Evolutionary conservation across 805 yeast genomes (phyloP).

Genomic region (Ogataea thermomethanolica): DNA sequence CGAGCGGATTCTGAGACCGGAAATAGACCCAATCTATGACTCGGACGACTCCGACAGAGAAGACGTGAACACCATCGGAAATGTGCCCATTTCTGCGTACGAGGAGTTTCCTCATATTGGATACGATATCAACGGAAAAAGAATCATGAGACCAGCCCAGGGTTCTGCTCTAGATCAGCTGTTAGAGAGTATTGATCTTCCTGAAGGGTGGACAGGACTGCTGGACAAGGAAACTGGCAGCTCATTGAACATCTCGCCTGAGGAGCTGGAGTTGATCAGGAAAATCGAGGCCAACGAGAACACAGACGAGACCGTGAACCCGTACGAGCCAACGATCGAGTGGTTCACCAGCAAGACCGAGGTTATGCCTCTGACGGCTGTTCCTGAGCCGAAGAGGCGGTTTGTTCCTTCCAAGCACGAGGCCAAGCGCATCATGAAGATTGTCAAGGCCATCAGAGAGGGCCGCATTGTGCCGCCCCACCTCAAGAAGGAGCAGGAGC

Average conservation of each 20-base stretch:
- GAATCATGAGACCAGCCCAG: conserved; percentile 98
- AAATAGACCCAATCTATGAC: conserved; percentile 91
- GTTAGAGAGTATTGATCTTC: conserved; percentile 86
- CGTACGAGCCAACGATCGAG: conserved; percentile 91
- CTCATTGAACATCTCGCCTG: conserved; percentile 74
- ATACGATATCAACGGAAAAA: conserved; percentile 93
- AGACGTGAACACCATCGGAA: conserved; percentile 81
- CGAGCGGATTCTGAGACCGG: conserved; percentile 77
- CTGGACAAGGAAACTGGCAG: conserved; percentile 86
- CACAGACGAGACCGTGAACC: conserved; percentile 75
- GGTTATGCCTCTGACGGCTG: conserved; percentile 87
- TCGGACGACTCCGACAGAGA: conserved; percentile 90
- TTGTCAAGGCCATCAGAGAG: conserved; percentile 93
- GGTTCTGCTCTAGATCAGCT: conserved; percentile 92
- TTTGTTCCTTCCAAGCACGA: conserved; percentile 96
- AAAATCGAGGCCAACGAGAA: conserved; percentile 82
- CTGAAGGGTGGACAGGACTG: conserved; percentile 98
- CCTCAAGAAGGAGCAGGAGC: conserved; percentile 46
- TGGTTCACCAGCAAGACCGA: conserved; percentile 90
- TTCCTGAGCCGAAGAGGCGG: conserved; percentile 96
- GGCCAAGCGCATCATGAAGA: conserved; percentile 93
- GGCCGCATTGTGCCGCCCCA: conserved; percentile 86
- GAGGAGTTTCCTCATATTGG: conserved; percentile 98
- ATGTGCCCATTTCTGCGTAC: conserved; percentile 87
- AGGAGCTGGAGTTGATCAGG: conserved; percentile 83